Conservation (phyloP, 2,329 filamentous ascomycete genomes). For the Fusarium mundagurra region DNA sequence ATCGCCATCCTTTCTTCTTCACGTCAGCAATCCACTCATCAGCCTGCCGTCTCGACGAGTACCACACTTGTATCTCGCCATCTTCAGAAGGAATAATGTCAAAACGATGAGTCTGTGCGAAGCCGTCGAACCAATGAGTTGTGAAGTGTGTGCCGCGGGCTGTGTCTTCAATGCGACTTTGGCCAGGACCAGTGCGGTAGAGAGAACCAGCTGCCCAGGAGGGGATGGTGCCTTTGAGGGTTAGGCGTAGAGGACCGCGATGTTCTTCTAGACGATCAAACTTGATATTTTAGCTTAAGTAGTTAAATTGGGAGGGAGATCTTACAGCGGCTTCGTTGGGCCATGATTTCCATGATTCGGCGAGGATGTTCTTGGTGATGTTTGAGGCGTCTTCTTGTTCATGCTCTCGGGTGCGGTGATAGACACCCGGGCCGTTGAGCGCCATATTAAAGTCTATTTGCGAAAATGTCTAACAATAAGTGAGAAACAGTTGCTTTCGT, state of each 20-base stretch:
- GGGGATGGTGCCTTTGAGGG: slow-evolving; percentile 74
- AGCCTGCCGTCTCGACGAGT: slow-evolving; percentile 76
- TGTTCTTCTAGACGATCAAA: slow-evolving; percentile 76
- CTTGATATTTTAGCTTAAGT: slow-evolving; percentile 49
- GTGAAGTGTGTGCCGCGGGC: slow-evolving; percentile 68
- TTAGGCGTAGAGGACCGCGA: slow-evolving; percentile 69
- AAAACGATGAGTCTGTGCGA: slow-evolving; percentile 77
- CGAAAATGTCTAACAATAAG: neutral
- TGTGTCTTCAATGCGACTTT: slow-evolving; percentile 67
- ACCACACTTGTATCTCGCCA: slow-evolving; percentile 60
- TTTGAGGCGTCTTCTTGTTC: slow-evolving; percentile 41
- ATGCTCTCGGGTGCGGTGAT: slow-evolving; percentile 43
- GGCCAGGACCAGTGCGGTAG: slow-evolving; percentile 79
- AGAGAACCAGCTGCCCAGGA: slow-evolving; percentile 75
- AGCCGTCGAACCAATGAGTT: slow-evolving; percentile 85
- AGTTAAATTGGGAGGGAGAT: neutral
- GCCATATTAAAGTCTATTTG: slow-evolving; percentile 30
- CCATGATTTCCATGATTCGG: slow-evolving; percentile 54
- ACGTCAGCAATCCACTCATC: slow-evolving; percentile 71
- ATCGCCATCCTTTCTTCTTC: slow-evolving; percentile 65
- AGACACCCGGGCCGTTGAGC: slow-evolving; percentile 41
- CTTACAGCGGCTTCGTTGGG: slow-evolving; percentile 60
- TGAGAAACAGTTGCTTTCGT: neutral
- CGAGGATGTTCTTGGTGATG: slow-evolving; percentile 41
- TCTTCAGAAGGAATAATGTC: slow-evolving; percentile 63